Conservation (phyloP, 228 moss, liverwort and hornwort species). For the Sphagnum fallax region DNA sequence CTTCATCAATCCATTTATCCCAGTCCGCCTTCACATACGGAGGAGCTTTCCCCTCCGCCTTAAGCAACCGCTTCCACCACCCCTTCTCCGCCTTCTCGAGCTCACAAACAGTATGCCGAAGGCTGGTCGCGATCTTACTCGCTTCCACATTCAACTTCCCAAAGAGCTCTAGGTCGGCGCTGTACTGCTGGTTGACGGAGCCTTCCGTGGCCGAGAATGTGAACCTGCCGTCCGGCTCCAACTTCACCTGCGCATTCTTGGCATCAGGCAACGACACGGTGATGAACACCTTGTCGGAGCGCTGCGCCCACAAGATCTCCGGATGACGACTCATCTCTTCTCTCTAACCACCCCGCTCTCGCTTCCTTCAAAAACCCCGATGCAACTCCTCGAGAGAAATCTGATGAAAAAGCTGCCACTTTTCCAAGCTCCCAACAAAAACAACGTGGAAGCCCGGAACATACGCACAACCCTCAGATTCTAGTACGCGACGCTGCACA, state of each 20-base stretch:
- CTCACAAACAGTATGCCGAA: slow-evolving; percentile 67
- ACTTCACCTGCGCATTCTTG: slow-evolving; percentile 74
- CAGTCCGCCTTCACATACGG: slow-evolving; percentile 83
- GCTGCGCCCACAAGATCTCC: slow-evolving; percentile 98
- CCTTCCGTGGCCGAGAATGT: slow-evolving; percentile 63
- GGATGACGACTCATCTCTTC: slow-evolving; percentile 71
- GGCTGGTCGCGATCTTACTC: slow-evolving; percentile 67
- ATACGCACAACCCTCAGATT: no score
- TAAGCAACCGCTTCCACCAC: slow-evolving; percentile 89
- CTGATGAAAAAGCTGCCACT: no score
- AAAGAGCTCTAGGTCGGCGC: slow-evolving; percentile 63
- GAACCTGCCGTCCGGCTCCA: slow-evolving; percentile 74
- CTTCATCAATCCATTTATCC: slow-evolving; percentile 97
- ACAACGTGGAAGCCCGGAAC: no score
- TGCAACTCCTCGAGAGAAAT: no score
- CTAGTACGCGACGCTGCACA: no score
- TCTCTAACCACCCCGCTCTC: no score
- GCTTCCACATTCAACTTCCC: slow-evolving; percentile 60
- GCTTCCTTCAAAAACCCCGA: no score
- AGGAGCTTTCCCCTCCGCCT: slow-evolving; percentile 81
- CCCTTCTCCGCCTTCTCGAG: slow-evolving; percentile 74
- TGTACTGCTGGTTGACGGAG: slow-evolving; percentile 45
- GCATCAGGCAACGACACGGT: slow-evolving; percentile 93
- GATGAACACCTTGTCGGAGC: slow-evolving; percentile 80
- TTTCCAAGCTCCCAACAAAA: no score